Percentiles rank a stretch among this genome's conserved stretches.
Evolutionary conservation across 805 yeast genomes (phyloP).

Genomic region (Barnettozyma populi): DNA sequence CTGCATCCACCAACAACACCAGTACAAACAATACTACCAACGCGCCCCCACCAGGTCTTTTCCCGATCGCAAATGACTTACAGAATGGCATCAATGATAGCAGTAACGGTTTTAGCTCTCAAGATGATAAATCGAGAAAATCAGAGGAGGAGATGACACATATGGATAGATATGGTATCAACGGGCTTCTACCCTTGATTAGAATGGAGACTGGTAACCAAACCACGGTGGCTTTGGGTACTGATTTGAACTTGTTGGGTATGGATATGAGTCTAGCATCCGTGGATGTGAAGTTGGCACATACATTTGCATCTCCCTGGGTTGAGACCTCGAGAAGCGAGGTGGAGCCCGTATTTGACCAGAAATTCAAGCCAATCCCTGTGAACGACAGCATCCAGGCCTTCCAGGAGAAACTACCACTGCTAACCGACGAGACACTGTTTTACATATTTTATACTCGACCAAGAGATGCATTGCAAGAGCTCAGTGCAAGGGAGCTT

Average conservation of each 20-base stretch:
- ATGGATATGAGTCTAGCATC: slow-evolving; percentile 43
- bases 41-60: slow-evolving; percentile 8
- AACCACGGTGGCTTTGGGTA: slow-evolving; percentile 66
- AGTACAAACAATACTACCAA: neutral
- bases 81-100: neutral
- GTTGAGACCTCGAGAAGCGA: slow-evolving; percentile 84
- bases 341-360: slow-evolving; percentile 75
- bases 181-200: slow-evolving; percentile 55
- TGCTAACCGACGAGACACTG: slow-evolving; percentile 84
- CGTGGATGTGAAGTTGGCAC: slow-evolving; percentile 40
- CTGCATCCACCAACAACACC: slow-evolving; percentile 4
- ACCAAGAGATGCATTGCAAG: slow-evolving; percentile 91
- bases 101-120: neutral
- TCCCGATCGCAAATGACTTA: slow-evolving; percentile 5
- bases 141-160: slow-evolving; percentile 30
- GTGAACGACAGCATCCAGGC: slow-evolving; percentile 8
- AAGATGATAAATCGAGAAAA: slow-evolving; percentile 8
- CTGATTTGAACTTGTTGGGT: slow-evolving; percentile 64
- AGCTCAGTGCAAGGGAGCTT: slow-evolving; percentile 86
- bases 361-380: slow-evolving; percentile 40
- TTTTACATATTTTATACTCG: slow-evolving; percentile 91
- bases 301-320: slow-evolving; percentile 89
- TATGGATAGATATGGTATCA: slow-evolving; percentile 61
- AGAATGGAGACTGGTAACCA: slow-evolving; percentile 59
- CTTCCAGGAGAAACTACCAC: slow-evolving; percentile 41